Evolutionary conservation across 1,284 basidiomycete genomes (phyloP).

Genomic region (Trichosporon faecale): DNA sequence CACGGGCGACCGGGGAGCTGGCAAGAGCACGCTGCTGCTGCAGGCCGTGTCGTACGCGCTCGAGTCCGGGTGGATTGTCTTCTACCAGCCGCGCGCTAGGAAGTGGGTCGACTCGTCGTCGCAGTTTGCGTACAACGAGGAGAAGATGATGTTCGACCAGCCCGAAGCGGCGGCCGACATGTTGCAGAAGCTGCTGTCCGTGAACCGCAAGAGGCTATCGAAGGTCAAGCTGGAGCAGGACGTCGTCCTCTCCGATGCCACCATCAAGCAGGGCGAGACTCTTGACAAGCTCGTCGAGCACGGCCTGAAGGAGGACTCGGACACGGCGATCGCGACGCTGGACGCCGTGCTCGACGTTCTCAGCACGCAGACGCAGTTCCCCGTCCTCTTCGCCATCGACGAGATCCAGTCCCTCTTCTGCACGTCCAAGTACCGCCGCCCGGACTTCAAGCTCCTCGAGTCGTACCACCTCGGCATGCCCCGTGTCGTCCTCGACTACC

Average conservation of each 20-base stretch:
- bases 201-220: constrained; percentile 48
- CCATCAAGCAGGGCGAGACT: constrained; percentile 57
- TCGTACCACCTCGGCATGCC: constrained; percentile 79
- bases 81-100: constrained; percentile 78
- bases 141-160: constrained; percentile 75
- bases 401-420: constrained; percentile 79
- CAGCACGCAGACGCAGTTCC: constrained; percentile 65
- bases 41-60: constrained; percentile 74
- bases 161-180: constrained; percentile 54
- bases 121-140: constrained; percentile 68
- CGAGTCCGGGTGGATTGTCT: constrained; percentile 72
- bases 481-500: constrained; percentile 70
- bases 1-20: constrained; percentile 69
- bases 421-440: constrained; percentile 70
- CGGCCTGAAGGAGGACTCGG: constrained; percentile 57
- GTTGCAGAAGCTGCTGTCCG: constrained; percentile 42
- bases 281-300: constrained; percentile 62
- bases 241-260: constrained; percentile 46
- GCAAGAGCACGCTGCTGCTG: constrained; percentile 77
- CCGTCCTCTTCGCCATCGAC: constrained; percentile 81
- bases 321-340: constrained; percentile 61
- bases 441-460: constrained; percentile 68
- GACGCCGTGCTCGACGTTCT: constrained; percentile 65
- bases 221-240: constrained; percentile 44
- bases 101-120: constrained; percentile 76